phyloP scores from a whole-genome alignment of 2,329 filamentous ascomycete genomes.

The Sclerotinia borealis region DNA sequence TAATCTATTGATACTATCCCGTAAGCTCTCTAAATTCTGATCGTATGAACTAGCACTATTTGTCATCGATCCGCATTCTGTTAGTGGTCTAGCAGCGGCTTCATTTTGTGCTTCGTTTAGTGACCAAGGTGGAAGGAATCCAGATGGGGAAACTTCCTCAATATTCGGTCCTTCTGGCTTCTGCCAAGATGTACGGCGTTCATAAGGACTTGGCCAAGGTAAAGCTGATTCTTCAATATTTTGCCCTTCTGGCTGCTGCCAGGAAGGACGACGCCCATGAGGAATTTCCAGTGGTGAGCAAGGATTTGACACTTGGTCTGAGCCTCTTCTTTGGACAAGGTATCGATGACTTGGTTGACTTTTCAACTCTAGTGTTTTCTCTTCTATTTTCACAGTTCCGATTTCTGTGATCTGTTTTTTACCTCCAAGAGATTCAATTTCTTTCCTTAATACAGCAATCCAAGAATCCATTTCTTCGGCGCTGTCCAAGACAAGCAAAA shows the following conservation, averaged over 20 bases:
- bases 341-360: constrained; percentile 28
- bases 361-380: constrained; percentile 28
- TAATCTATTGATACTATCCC: constrained; percentile 50
- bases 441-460: constrained; percentile 61
- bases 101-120: constrained; percentile 5
- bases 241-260: constrained; percentile 7
- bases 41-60: constrained; percentile 54
- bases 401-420: constrained; percentile 57
- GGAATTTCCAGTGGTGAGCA: constrained; percentile 17
- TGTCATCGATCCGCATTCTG: constrained; percentile 50
- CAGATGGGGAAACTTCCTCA: not conserved
- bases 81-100: constrained; percentile 18
- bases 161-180: constrained; percentile 3
- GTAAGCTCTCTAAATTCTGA: constrained; percentile 49
- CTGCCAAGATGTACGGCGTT: constrained; percentile 3
- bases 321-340: constrained; percentile 21
- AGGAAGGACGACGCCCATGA: constrained; percentile 17
- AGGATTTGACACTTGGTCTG: constrained; percentile 21
- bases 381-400: constrained; percentile 44
- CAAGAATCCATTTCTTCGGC: constrained; percentile 72
- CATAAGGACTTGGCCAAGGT: not conserved
- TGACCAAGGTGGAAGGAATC: not conserved
- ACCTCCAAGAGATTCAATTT: constrained; percentile 66
- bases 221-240: constrained; percentile 6
- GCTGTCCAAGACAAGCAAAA: constrained; percentile 67